Evolutionary conservation across 78 protist genomes (phyloP).

Genomic region (Creolimax fragrantissima): DNA sequence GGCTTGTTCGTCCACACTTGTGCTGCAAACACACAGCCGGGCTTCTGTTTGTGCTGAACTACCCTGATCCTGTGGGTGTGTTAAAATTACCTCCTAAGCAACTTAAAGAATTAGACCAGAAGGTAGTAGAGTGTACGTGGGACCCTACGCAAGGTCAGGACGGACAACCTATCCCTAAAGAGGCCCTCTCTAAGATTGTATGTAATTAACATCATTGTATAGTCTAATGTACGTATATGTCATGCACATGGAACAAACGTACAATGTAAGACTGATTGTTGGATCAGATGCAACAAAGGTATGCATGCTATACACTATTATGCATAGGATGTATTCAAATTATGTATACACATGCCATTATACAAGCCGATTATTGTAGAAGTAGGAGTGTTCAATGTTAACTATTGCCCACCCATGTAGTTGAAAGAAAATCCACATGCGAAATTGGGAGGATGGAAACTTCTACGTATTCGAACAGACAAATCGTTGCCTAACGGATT

Average conservation of each 20-base stretch:
- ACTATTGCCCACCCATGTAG: too few species aligned
- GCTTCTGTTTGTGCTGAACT: neutral
- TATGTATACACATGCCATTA: too few species aligned
- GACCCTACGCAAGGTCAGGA: neutral
- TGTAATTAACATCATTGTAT: neutral
- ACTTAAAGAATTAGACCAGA: neutral
- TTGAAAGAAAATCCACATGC: neutral
- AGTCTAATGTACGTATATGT: too few species aligned
- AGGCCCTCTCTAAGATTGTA: neutral
- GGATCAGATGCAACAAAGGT: too few species aligned
- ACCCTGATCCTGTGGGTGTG: neutral
- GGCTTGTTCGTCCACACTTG: too few species aligned
- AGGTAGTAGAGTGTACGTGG: conserved; percentile 13
- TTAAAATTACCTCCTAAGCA: neutral
- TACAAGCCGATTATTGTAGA: too few species aligned
- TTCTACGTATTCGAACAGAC: conserved; percentile 28
- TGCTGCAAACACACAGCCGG: neutral
- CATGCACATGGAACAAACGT: too few species aligned
- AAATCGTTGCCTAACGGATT: conserved; percentile 14
- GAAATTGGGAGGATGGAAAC: neutral
- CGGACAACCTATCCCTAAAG: neutral
- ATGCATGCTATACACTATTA: too few species aligned
- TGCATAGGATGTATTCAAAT: too few species aligned
- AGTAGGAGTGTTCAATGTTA: too few species aligned
- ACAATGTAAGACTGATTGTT: too few species aligned